Conservation (phyloP, 192 early-diverging fungal genomes). For the Coemansia sp. region DNA sequence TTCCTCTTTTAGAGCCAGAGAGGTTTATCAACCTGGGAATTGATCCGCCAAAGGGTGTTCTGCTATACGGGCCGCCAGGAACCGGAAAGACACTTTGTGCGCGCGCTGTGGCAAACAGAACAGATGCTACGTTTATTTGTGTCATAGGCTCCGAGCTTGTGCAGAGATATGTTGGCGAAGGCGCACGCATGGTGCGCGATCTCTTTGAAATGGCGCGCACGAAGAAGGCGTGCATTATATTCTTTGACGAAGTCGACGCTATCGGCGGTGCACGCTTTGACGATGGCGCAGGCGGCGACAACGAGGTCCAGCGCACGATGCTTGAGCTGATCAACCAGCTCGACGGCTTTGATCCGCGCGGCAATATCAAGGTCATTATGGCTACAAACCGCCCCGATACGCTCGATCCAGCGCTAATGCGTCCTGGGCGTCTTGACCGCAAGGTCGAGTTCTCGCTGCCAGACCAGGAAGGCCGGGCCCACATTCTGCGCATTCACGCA, state of each 20-base stretch:
- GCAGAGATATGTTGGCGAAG: slow-evolving; percentile 99
- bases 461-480: slow-evolving; percentile 92
- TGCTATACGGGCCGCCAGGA: slow-evolving; percentile 95
- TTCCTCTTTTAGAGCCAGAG: slow-evolving; percentile 95
- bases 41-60: slow-evolving; percentile 98
- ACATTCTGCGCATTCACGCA: slow-evolving; percentile 98
- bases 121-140: slow-evolving; percentile 99
- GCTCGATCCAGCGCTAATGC: slow-evolving; percentile 93
- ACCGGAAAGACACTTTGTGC: slow-evolving; percentile 98
- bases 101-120: slow-evolving; percentile 97
- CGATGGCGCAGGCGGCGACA: slow-evolving; percentile 98
- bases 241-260: slow-evolving; percentile 99
- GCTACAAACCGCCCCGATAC: slow-evolving; percentile 99
- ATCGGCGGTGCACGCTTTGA: slow-evolving; percentile 98
- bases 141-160: slow-evolving; percentile 99
- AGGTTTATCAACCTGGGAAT: slow-evolving; percentile 97
- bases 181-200: slow-evolving; percentile 98
- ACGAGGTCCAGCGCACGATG: slow-evolving; percentile 99
- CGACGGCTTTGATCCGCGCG: slow-evolving; percentile 98
- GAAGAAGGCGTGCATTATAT: slow-evolving; percentile 99
- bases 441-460: slow-evolving; percentile 98
- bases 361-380: slow-evolving; percentile 99
- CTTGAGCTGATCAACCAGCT: slow-evolving; percentile 99
- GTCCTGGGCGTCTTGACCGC: slow-evolving; percentile 96
- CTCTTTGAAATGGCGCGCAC: slow-evolving; percentile 99